Evolutionary conservation across 108 stramenopile genomes (phyloP).

Genomic region (Pseudonitzschia multiseries): DNA sequence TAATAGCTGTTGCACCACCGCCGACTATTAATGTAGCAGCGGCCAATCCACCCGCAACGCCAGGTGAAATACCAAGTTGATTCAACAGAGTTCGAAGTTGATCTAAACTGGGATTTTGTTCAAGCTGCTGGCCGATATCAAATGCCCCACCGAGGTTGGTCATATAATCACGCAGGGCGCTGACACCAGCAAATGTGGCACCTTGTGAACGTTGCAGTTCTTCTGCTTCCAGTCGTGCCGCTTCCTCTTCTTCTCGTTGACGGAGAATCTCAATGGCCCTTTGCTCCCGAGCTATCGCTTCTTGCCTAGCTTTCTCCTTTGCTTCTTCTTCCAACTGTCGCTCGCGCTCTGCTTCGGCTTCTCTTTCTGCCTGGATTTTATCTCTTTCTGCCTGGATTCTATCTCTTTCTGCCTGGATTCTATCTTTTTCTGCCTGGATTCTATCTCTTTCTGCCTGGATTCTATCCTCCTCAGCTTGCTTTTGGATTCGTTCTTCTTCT

Average conservation of each 20-base stretch:
- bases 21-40: not conserved
- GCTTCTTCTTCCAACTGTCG: constrained; percentile 7
- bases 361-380: not conserved
- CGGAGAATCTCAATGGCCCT: constrained; percentile 2
- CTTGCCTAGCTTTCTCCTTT: not conserved
- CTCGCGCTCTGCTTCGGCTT: not conserved
- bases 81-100: not conserved
- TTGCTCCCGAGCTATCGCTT: constrained; percentile 4
- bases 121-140: not conserved
- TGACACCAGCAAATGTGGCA: not conserved
- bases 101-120: not conserved
- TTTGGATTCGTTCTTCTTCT: no score
- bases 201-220: not conserved
- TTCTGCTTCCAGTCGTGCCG: not conserved
- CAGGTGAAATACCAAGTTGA: constrained; percentile 12
- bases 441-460: no score
- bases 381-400: not conserved
- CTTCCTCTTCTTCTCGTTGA: constrained; percentile 4
- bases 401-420: no score
- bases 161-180: not conserved
- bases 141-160: not conserved
- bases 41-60: constrained; percentile 7
- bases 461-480: no score
- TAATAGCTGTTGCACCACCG: not conserved
- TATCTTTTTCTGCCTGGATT: no score